phyloP scores from a whole-genome alignment of 2,329 filamentous ascomycete genomes.

The Aureobasidium sp. region DNA sequence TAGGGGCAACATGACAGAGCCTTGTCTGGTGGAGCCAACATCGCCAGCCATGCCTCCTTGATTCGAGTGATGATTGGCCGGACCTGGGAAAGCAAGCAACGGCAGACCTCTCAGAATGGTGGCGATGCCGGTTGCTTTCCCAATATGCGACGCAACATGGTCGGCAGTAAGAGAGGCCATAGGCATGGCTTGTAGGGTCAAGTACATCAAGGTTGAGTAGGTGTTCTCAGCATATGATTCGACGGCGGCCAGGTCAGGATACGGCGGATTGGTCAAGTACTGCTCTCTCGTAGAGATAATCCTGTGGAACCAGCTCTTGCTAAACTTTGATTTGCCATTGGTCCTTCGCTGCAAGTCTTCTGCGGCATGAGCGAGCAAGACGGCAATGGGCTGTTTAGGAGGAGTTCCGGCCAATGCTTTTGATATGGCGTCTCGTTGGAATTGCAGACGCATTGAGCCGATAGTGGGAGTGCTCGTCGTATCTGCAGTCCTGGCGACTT shows the following conservation, averaged over 20 bases:
- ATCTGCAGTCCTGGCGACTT: conserved; percentile 84
- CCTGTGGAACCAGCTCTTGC: conserved; percentile 53
- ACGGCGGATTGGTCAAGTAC: conserved; percentile 77
- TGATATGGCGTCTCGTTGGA: conserved; percentile 82
- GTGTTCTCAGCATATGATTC: conserved; percentile 93
- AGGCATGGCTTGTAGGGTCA: conserved; percentile 72
- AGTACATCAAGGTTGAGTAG: conserved; percentile 86
- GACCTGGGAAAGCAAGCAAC: conserved; percentile 71
- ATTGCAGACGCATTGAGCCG: conserved; percentile 83
- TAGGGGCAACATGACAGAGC: conserved; percentile 71
- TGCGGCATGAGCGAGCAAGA: conserved; percentile 70
- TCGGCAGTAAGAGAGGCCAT: conserved; percentile 79
- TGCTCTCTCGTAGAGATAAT: conserved; percentile 76
- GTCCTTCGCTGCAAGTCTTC: conserved; percentile 47
- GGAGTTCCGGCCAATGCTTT: conserved; percentile 70
- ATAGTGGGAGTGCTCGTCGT: conserved; percentile 82
- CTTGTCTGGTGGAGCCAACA: conserved; percentile 44
- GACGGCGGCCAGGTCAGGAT: conserved; percentile 62
- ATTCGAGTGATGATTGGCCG: conserved; percentile 50
- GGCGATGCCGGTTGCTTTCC: conserved; percentile 84
- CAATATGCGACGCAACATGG: conserved; percentile 89
- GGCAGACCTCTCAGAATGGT: conserved; percentile 83
- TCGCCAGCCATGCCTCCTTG: conserved; percentile 36
- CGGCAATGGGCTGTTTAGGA: conserved; percentile 84
- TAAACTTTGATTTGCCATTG: conserved; percentile 44